Percentiles rank a stretch among this genome's conserved stretches.
These are phyloP conservation scores for Amphicarpaea edgeworthii DNA, from an alignment of 306 rosid species.

Conservation along the genomic window DNA sequence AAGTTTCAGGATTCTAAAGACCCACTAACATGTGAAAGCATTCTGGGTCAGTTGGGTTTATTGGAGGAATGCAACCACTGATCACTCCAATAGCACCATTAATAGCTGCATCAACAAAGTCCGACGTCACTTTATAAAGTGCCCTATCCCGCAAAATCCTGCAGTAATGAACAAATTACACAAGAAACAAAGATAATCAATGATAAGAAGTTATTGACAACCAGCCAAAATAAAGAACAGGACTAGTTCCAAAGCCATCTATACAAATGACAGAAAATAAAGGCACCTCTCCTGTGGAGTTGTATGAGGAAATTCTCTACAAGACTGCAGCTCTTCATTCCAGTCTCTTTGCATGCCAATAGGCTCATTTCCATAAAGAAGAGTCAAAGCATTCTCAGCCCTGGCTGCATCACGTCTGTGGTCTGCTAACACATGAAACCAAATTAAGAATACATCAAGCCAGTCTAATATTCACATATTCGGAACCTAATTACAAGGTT, in stretches of 20 bases:
- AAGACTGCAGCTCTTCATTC: constrained; percentile 99
- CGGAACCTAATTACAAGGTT: constrained; percentile 24
- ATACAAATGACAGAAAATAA: constrained; percentile 24
- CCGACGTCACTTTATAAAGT: constrained; percentile 98
- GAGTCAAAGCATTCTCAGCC: constrained; percentile 93
- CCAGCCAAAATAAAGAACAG: constrained; percentile 27
- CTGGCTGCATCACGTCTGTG: constrained; percentile 93
- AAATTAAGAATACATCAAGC: constrained; percentile 36
- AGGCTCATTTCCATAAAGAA: constrained; percentile 91
- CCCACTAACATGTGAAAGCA: constrained; percentile 98
- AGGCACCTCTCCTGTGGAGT: constrained; percentile 93
- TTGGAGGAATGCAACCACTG: constrained; percentile 94
- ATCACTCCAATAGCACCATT: constrained; percentile 97
- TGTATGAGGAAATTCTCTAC: constrained; percentile 93
- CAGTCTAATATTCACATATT: constrained; percentile 17
- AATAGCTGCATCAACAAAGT: constrained; percentile 94
- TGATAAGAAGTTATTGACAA: constrained; percentile 35
- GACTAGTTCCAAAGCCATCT: constrained; percentile 28
- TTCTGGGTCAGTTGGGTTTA: constrained; percentile 98
- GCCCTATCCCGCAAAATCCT: constrained; percentile 98
- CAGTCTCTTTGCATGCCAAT: constrained; percentile 99
- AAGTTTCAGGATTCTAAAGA: constrained; percentile 25
- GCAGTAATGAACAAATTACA: constrained; percentile 44
- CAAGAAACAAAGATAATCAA: constrained; percentile 33
- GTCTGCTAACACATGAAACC: constrained; percentile 63